phyloP scores from a whole-genome alignment of 305 asterid species.

The Fraxinus sp. region DNA sequence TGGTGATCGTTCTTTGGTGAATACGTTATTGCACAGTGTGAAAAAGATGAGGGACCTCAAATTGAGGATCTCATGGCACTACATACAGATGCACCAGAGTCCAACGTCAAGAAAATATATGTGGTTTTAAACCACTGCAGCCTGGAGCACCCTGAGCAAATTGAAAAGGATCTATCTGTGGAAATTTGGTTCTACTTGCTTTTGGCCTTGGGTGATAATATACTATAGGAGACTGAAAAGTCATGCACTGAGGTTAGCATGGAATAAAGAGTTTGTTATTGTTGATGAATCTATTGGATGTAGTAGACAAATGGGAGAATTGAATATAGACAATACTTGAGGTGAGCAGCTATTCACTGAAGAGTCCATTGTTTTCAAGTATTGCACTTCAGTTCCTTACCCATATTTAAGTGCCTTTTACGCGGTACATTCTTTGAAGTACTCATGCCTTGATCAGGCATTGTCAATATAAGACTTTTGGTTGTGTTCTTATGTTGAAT shows the following conservation, averaged over 20 bases:
- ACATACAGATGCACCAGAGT: slow-evolving; percentile 14
- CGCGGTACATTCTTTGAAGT: background rate
- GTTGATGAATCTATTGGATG: slow-evolving; percentile 56
- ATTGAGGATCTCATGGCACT: slow-evolving; percentile 21
- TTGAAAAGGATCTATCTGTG: slow-evolving; percentile 35
- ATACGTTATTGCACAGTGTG: slow-evolving; percentile 14
- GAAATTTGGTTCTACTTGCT: slow-evolving; percentile 59
- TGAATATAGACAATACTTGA: slow-evolving; percentile 33
- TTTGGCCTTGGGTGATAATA: slow-evolving; percentile 68
- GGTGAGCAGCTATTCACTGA: background rate
- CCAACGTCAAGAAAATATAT: slow-evolving; percentile 34
- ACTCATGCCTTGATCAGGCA: background rate
- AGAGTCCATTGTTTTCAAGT: background rate
- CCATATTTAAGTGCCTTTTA: background rate
- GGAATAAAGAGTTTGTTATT: slow-evolving; percentile 48
- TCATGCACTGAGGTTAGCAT: slow-evolving; percentile 46
- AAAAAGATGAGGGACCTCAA: slow-evolving; percentile 18
- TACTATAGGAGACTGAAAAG: slow-evolving; percentile 58
- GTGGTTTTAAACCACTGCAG: slow-evolving; percentile 47
- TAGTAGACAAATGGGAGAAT: slow-evolving; percentile 58
- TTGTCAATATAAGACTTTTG: background rate
- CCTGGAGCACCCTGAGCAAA: slow-evolving; percentile 35
- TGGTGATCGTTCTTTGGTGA: slow-evolving; percentile 18
- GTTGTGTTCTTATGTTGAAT: background rate
- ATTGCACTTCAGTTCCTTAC: background rate